Percentiles rank a stretch among this genome's conserved stretches.
Evolutionary conservation across 192 early-diverging fungal species (phyloP).

Genomic region (Entophlyctis helioformis): DNA sequence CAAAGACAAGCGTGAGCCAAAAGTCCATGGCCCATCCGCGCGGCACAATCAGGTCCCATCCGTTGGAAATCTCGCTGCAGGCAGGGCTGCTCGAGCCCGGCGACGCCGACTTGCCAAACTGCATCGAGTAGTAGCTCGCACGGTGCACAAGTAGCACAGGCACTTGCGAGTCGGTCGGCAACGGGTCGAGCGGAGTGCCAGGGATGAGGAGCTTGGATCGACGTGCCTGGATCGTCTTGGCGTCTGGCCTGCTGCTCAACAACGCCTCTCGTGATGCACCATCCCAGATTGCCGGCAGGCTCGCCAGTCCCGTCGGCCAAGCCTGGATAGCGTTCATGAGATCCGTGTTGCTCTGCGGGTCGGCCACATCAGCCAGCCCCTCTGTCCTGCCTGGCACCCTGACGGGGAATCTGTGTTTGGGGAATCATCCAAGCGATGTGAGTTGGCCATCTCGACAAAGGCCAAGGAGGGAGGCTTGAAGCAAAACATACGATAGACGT

Average conservation of each 20-base stretch:
- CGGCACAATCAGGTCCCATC: constrained; percentile 69
- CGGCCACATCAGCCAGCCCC: background rate
- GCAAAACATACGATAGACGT: constrained; percentile 57
- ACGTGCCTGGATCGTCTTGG: constrained; percentile 8
- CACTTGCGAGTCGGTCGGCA: constrained; percentile 45
- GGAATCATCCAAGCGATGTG: too few species aligned
- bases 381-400: constrained; percentile 16
- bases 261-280: background rate
- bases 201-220: constrained; percentile 48
- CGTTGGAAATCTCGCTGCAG: constrained; percentile 34
- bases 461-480: too few species aligned
- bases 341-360: too few species aligned
- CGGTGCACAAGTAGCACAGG: constrained; percentile 78
- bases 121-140: constrained; percentile 17
- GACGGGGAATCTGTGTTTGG: too few species aligned
- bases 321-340: background rate
- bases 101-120: too few species aligned
- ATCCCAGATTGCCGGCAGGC: constrained; percentile 11
- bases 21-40: constrained; percentile 74
- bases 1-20: constrained; percentile 81
- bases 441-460: too few species aligned
- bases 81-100: too few species aligned
- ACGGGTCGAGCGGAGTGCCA: constrained; percentile 48
- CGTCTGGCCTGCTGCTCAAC: constrained; percentile 2
- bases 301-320: constrained; percentile 15